Conservation (phyloP, 2,329 filamentous ascomycete species). For the Venturia oleaginea region DNA sequence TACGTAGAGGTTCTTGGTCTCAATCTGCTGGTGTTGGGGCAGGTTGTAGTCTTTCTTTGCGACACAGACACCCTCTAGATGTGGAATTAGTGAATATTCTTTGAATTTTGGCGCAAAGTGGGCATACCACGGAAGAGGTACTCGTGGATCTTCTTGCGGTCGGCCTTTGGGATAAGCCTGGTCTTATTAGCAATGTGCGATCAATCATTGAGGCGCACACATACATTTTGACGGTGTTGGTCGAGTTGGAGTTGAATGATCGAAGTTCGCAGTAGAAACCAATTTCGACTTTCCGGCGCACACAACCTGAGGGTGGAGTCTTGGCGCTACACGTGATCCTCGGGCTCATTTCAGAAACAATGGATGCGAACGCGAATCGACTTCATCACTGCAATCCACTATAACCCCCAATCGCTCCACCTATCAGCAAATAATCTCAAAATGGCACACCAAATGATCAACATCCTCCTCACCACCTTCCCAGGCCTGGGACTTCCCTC, state of each 20-base stretch:
- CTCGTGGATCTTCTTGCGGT: constrained; percentile 99
- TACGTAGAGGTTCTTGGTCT: constrained; percentile 98
- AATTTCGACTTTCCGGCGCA: not conserved
- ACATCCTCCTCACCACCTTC: constrained; percentile 79
- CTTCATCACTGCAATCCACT: not conserved
- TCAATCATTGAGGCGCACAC: constrained; percentile 10
- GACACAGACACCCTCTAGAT: constrained; percentile 72
- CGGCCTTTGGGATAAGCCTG: constrained; percentile 98
- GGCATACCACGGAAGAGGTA: constrained; percentile 47
- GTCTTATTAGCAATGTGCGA: constrained; percentile 15
- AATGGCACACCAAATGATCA: constrained; percentile 56
- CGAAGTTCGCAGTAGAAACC: not conserved
- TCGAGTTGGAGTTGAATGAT: constrained; percentile 12
- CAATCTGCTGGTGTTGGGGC: constrained; percentile 94
- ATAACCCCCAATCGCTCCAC: not conserved
- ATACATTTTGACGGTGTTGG: constrained; percentile 37
- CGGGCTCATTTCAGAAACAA: no score
- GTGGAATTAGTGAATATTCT: constrained; percentile 14
- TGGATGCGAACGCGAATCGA: no score
- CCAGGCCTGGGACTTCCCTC: constrained; percentile 71
- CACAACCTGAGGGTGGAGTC: no score
- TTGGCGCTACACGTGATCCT: not conserved
- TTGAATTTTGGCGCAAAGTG: constrained; percentile 5
- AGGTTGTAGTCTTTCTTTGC: constrained; percentile 99
- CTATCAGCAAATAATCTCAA: constrained; percentile 15